Base-by-base conservation (phyloP, 306 rosid genomes). In the Prunus mongolica region DNA sequence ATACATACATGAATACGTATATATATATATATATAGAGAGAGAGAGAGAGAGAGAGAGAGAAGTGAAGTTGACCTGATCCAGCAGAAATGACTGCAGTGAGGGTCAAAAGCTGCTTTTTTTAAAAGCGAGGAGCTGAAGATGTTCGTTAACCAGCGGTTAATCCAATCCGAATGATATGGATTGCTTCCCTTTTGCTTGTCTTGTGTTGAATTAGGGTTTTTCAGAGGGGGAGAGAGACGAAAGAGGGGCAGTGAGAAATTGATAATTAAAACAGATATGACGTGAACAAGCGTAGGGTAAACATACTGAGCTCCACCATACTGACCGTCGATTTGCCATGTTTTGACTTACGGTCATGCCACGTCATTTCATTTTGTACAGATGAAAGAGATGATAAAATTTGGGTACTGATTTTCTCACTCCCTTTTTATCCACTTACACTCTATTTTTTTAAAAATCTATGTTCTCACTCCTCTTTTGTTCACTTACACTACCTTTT, bases 131-230 rank as follows among this genome's bases (percentile, higher is more conserved):
- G 20, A 62, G 67, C 67, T 15, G 65, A 30, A 28, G 67, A 62
- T 28, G 45, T 27, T 38, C 44, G 44, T 38, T 38, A 38, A 38
- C 44, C 9, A 6, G 65, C 32, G 30, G 22, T 7, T 15, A 20
- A 14, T 20, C 13, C 72, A 24, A 60, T 60, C 38, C 34, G 3
- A 46, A 30, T 1, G 30, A 44, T 20, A 3, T 50, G 62, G 41
- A 51, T 30, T 27, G 58, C 14, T 68, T 68, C 71, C 49, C 24
- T 14, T 62, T 28, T 5, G 41, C 41, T 34, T 34, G 41, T 34
- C 41, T 34, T 6, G 41, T 34, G 8, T 72, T 72, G 34, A 20
- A 56, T 38, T 38, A 44, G 75, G 64, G 75, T 71, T 71, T 71
- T 19, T 5, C 13, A n/a, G 30, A 54, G 64, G 54, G 32, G 12